phyloP scores from a whole-genome alignment of 1,139 yeast genomes.

The Nadsonia starkeyi-henricii region DNA sequence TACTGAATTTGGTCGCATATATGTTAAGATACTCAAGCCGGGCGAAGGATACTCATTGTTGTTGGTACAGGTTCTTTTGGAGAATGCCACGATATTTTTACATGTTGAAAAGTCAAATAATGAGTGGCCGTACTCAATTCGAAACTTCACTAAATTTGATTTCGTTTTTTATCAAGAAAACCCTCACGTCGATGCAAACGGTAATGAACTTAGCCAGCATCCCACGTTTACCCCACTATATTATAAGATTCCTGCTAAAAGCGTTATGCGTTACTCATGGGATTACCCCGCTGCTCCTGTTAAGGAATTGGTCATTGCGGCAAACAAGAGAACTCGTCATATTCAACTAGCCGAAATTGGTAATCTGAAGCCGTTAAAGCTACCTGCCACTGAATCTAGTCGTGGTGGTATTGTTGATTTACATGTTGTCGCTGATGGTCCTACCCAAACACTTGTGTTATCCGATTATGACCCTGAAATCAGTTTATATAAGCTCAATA shows the following conservation, averaged over 20 bases:
- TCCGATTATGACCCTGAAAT: constrained; percentile 68
- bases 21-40: constrained; percentile 51
- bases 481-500: constrained; percentile 48
- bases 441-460: constrained; percentile 75
- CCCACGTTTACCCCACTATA: constrained; percentile 35
- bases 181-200: constrained; percentile 64
- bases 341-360: constrained; percentile 90
- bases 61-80: constrained; percentile 60
- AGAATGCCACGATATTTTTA: constrained; percentile 68
- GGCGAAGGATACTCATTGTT: constrained; percentile 54
- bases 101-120: constrained; percentile 59
- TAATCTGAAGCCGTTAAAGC: constrained; percentile 68
- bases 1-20: constrained; percentile 71
- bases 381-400: constrained; percentile 36
- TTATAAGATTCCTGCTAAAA: constrained; percentile 71
- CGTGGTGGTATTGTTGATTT: constrained; percentile 52
- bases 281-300: constrained; percentile 86
- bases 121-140: constrained; percentile 84
- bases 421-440: constrained; percentile 93
- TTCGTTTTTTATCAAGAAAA: constrained; percentile 77
- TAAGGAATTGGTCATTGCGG: constrained; percentile 66
- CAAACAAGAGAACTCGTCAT: constrained; percentile 55
- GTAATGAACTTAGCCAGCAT: constrained; percentile 30
- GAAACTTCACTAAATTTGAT: constrained; percentile 78
- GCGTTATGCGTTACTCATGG: constrained; percentile 98